Evolutionary conservation across 129 eudicot genomes (phyloP).

Genomic region (Apium graveolens): DNA sequence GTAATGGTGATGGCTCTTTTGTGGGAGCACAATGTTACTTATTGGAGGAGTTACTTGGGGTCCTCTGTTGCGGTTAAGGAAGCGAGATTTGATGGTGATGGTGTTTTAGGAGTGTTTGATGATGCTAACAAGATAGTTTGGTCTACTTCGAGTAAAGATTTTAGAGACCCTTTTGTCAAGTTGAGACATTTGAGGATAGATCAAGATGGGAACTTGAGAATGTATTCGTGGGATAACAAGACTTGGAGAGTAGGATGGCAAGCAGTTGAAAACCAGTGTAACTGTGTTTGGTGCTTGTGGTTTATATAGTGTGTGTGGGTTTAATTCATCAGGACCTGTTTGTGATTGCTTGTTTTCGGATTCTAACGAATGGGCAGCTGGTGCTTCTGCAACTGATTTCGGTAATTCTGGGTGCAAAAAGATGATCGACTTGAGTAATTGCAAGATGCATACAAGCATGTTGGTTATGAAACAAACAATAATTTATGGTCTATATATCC

Average conservation of each 20-base stretch:
- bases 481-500: constrained; percentile 71
- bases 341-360: constrained; percentile 47
- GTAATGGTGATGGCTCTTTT: constrained; percentile 48
- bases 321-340: constrained; percentile 51
- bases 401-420: constrained; percentile 47
- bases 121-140: constrained; percentile 31
- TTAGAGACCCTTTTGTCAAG: constrained; percentile 40
- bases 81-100: constrained; percentile 43
- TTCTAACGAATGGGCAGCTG: constrained; percentile 16
- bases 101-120: constrained; percentile 51
- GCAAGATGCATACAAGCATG: constrained; percentile 65
- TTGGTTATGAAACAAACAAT: constrained; percentile 44
- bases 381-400: constrained; percentile 21
- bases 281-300: constrained; percentile 77
- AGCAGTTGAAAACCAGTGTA: constrained; percentile 73
- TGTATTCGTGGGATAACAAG: constrained; percentile 57
- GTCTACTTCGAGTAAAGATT: constrained; percentile 52
- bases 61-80: constrained; percentile 33
- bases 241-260: constrained; percentile 73
- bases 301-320: constrained; percentile 58
- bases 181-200: constrained; percentile 64
- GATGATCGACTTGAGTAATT: constrained; percentile 68
- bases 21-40: constrained; percentile 74
- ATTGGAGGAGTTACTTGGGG: constrained; percentile 44
- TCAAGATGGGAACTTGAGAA: constrained; percentile 70